Percentiles rank a stretch among this genome's conserved stretches.
Conservation (phyloP, 495 filamentous ascomycete genomes). For the Aspergillus coremiiformis region DNA sequence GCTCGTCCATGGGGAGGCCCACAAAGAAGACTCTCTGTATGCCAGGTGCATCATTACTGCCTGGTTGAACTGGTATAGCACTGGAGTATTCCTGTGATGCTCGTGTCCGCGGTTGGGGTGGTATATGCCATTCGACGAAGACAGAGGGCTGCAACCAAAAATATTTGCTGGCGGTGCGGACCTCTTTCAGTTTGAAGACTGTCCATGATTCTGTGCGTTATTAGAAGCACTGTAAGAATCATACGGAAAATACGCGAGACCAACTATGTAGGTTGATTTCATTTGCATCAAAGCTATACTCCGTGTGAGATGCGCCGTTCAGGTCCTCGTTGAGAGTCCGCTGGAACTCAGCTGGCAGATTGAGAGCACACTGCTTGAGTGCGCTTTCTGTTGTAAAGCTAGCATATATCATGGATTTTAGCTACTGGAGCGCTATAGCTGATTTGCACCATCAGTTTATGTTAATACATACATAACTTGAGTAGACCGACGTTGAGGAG, state of each 20-base stretch:
- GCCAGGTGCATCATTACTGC: no score
- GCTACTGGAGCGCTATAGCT: background rate
- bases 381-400: background rate
- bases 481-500: background rate
- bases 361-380: background rate
- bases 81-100: no score
- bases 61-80: no score
- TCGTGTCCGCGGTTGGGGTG: background rate
- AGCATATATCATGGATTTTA: background rate
- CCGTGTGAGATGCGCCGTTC: constrained; percentile 13
- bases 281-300: background rate
- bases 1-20: background rate
- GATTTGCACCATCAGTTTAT: background rate
- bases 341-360: constrained; percentile 4
- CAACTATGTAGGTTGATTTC: background rate
- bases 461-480: background rate
- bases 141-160: constrained; percentile 9
- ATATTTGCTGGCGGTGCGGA: constrained; percentile 1
- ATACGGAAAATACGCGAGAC: background rate
- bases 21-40: constrained; percentile 8
- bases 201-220: constrained; percentile 7
- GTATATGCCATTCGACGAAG: constrained; percentile 6
- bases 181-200: constrained; percentile 12
- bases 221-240: background rate
- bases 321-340: constrained; percentile 4